Evolutionary conservation across 805 yeast species (phyloP), one percentile per base, ranked within the genome.

Genomic region (Ogataea pilisensis): DNA sequence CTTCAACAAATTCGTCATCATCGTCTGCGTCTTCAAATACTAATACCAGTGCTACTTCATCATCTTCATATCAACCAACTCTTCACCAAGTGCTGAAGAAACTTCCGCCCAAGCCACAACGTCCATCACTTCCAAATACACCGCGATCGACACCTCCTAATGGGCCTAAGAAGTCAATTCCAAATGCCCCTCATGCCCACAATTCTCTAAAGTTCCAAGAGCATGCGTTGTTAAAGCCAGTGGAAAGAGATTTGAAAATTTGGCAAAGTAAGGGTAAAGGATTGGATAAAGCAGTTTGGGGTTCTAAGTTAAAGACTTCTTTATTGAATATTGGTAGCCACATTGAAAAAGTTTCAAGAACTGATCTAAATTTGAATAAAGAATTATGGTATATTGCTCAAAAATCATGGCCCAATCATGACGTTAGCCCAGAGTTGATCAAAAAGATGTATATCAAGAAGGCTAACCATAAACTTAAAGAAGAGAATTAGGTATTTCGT

Each of bases 211-310:
- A 32, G 12, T 25, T 33, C 37, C 20, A 17, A 19, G 41, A 47
- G 31, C 55, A 54, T 39, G 54, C 61, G n/a, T 22, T 51, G 24
- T 41, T 61, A 19, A 47, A 43, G 30, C 51, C 61, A 7, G 64
- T 61, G 29, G 57, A 56, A 17, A 49, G 40, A 21, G 57, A 61
- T 41, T 44, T 61, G 30, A 52, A 45, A 37, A 49, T 54, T 14
- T 61, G 65, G 65, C 58, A 51, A 35, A 49, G 54, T 28, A 57
- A 54, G 37, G 64, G 65, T 11, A 58, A 57, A 32, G 63, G 64
- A 3, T 41, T 59, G 44, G 63, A 60, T 31, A 61, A 59, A 39
- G 41, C 55, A 12, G 57, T 47, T 20, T 61, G 64, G 64, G 63
- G 61, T 11, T 39, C 50, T 12, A 53, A 53, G 35, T 43, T 61